Evolutionary conservation across 2,329 filamentous ascomycete species (phyloP).

Genomic region (Simplicillium sp.): DNA sequence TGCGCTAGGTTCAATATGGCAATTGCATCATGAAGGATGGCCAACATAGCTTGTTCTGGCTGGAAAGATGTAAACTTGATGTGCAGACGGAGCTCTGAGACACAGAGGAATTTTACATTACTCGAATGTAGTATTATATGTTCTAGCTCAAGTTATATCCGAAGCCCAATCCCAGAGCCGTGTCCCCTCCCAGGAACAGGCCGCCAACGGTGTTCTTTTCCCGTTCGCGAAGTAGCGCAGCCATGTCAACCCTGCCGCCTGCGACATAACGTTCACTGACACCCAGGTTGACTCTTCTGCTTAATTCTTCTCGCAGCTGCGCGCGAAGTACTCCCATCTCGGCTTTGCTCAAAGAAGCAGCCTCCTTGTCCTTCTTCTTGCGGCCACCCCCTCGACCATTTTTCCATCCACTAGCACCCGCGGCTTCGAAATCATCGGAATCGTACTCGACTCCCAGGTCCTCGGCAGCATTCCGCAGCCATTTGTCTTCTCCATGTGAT

Average conservation of each 20-base stretch:
- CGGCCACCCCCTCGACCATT: conserved; percentile 63
- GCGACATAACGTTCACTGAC: conserved; percentile 83
- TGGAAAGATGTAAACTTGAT: too few relatives aligned
- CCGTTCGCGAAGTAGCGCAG: conserved; percentile 55
- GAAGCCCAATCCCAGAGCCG: conserved; percentile 49
- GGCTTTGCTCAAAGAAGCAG: conserved; percentile 57
- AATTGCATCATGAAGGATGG: too few relatives aligned
- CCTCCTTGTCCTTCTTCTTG: conserved; percentile 66
- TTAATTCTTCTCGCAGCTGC: conserved; percentile 62
- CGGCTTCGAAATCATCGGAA: conserved; percentile 77
- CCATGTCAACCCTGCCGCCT: conserved; percentile 74
- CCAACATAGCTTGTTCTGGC: too few relatives aligned
- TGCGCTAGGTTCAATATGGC: too few relatives aligned
- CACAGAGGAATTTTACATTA: too few relatives aligned
- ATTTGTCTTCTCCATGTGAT: conserved; percentile 71
- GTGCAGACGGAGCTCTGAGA: too few relatives aligned
- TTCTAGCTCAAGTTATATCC: conserved; percentile 1
- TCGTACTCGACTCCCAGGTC: conserved; percentile 93
- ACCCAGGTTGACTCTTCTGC: conserved; percentile 71
- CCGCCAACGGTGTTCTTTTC: conserved; percentile 30
- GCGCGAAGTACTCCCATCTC: conserved; percentile 63
- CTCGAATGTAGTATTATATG: too few relatives aligned
- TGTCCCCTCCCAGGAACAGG: conserved; percentile 34
- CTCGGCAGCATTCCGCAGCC: conserved; percentile 76
- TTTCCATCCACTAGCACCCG: conserved; percentile 55